Evolutionary conservation across 2,329 filamentous ascomycete genomes (phyloP), one percentile per base, ranked within the genome.

Genomic region (Fusarium sp.): DNA sequence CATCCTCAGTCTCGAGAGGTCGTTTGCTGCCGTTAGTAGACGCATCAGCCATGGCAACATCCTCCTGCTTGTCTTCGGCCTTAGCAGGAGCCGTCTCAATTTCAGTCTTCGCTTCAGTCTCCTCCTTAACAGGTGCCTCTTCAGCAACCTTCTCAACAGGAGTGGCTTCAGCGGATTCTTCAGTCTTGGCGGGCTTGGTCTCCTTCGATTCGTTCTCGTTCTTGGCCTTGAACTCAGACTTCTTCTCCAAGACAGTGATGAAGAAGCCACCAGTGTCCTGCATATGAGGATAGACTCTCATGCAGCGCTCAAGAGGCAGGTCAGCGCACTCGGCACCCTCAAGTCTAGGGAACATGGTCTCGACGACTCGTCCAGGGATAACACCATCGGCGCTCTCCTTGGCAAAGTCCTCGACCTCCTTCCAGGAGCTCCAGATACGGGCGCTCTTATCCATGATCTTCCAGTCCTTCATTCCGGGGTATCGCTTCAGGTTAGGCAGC

Each of bases 191-290:
- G 41, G 71, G 22, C 35, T 67, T 67, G 3, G 45, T 33, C 62
- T 67, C 64, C 39, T 69, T 69, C 61, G 83, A 80, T 63, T 87
- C 85, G 9, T 88, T 87, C 81, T 96, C 93, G 28, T 91, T 91
- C 81, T 89, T 93, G 14, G 91, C 92, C 80, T 89, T 92, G 81
- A 97, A 95, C 74, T 98, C 96, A 31, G 90, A 89, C 80, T 92
- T 91, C 87, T 99, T 99, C 85, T 98, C 93, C 24, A 99, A 84
- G 1, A 98, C 95, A 1, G 95, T 92, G 80, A 99, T 98, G 85
- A 99, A 99, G 87, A 99, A 99, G 28, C 93, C 95, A 62, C 96
- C 96, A 7, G 96, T 99, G 78, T 99, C 95, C 83, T 99, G 96
- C 79, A 95, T 88, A 82, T 99, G 96, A 38, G 95, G 93, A 81